Evolutionary conservation across 306 rosid genomes (phyloP).

Genomic region (Betula pendula): DNA sequence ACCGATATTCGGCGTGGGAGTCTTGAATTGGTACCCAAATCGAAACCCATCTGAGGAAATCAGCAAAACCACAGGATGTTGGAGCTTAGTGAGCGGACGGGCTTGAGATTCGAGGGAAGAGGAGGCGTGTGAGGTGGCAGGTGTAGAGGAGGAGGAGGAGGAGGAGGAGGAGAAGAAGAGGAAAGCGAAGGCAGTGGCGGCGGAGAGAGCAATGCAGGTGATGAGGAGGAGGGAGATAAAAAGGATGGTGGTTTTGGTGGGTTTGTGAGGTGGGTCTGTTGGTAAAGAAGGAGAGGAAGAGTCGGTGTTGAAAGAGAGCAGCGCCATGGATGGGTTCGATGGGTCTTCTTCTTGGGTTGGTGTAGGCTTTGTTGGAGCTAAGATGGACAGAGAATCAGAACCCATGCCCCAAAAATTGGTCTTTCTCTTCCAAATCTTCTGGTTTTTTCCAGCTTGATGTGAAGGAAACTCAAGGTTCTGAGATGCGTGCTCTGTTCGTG

Average conservation of each 20-base stretch:
- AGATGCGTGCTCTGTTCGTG: neutral
- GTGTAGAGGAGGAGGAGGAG: conserved; percentile 40
- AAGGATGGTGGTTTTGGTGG: conserved; percentile 35
- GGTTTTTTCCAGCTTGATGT: neutral
- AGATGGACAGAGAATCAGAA: conserved; percentile 44
- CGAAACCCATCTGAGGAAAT: conserved; percentile 95
- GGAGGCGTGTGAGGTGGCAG: neutral
- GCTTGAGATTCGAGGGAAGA: conserved; percentile 23
- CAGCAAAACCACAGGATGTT: conserved; percentile 60
- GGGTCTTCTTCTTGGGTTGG: conserved; percentile 54
- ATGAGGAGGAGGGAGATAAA: conserved; percentile 60
- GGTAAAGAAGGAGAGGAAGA: conserved; percentile 28
- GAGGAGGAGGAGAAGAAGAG: conserved; percentile 56
- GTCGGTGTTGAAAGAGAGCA: conserved; percentile 74
- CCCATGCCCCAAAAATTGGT: conserved; percentile 43
- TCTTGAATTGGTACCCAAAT: conserved; percentile 94
- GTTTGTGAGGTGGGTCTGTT: conserved; percentile 28
- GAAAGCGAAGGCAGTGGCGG: conserved; percentile 69
- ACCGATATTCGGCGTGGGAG: conserved; percentile 58
- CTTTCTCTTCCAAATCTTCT: neutral
- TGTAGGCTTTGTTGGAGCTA: conserved; percentile 39
- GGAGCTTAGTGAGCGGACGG: conserved; percentile 66
- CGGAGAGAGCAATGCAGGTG: conserved; percentile 64
- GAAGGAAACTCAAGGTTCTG: neutral
- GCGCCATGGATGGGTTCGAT: conserved; percentile 47